A percentile compares a stretch with the other conserved stretches of the same genome.
These are phyloP conservation scores for Russula abietina DNA, from an alignment of 768 basidiomycete genomes.

Conservation along the genomic window DNA sequence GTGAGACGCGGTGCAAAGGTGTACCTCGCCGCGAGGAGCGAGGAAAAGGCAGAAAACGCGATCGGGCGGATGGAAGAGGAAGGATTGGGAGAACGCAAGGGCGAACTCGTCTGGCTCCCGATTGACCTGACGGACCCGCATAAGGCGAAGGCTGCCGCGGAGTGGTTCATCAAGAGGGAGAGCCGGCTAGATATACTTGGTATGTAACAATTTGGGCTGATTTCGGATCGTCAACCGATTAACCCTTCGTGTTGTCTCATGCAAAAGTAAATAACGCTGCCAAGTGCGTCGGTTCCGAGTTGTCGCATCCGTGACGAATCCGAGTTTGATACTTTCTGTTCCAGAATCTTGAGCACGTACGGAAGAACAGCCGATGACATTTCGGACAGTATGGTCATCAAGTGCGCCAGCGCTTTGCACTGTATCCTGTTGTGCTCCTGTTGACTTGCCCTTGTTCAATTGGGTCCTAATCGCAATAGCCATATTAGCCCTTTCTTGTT, in stretches of 20 bases:
- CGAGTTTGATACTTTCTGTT: neutral
- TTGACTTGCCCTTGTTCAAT: neutral
- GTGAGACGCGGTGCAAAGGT: slow-evolving; percentile 41
- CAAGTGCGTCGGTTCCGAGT: slow-evolving; percentile 33
- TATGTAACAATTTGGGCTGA: slow-evolving; percentile 30
- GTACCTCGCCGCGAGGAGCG: slow-evolving; percentile 34
- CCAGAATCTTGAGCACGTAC: slow-evolving; percentile 19
- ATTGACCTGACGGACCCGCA: slow-evolving; percentile 38
- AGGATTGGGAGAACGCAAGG: slow-evolving; percentile 29
- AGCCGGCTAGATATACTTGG: slow-evolving; percentile 41
- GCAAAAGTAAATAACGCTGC: slow-evolving; percentile 49
- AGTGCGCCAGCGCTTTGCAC: slow-evolving; percentile 31
- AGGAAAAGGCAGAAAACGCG: slow-evolving; percentile 31
- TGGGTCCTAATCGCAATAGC: slow-evolving; percentile 32
- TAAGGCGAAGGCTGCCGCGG: slow-evolving; percentile 33
- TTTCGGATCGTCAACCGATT: neutral
- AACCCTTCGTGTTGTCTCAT: neutral
- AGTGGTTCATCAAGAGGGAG: slow-evolving; percentile 37
- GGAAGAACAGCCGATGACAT: slow-evolving; percentile 19
- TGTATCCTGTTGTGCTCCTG: neutral
- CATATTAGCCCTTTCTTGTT: slow-evolving; percentile 52
- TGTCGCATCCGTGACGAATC: neutral
- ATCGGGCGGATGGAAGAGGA: slow-evolving; percentile 34
- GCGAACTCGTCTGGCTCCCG: slow-evolving; percentile 34
- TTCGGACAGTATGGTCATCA: slow-evolving; percentile 36